These are phyloP conservation scores for Calonectria naviculata DNA, from an alignment of 2,329 filamentous ascomycete species.

Conservation along the genomic window DNA sequence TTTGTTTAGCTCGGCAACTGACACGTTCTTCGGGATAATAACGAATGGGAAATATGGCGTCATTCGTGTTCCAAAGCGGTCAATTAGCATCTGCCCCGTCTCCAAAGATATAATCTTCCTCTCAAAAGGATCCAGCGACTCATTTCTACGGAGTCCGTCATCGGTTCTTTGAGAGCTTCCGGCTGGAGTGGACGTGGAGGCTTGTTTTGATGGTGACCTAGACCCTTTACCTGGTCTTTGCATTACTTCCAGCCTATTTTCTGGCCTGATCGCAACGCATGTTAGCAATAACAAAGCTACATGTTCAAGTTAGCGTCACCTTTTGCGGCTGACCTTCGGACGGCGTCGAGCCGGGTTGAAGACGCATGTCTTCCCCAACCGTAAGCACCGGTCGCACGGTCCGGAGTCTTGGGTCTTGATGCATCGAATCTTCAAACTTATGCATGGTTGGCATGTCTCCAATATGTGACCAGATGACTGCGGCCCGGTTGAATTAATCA, in stretches of 20 bases:
- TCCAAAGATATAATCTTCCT: constrained; percentile 26
- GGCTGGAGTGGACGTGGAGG: not conserved
- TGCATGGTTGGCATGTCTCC: constrained; percentile 48
- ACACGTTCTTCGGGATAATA: constrained; percentile 26
- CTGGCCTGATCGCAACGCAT: not conserved
- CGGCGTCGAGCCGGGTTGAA: constrained; percentile 43
- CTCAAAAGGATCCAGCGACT: constrained; percentile 36
- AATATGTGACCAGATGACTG: constrained; percentile 2
- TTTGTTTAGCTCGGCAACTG: constrained; percentile 27
- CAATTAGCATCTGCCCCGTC: constrained; percentile 25
- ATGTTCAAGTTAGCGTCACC: constrained; percentile 2
- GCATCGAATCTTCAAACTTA: constrained; percentile 45
- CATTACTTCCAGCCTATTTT: not conserved
- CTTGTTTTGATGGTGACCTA: constrained; percentile 18
- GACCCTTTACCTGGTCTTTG: not conserved
- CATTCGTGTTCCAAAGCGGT: constrained; percentile 34
- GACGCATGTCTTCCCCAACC: constrained; percentile 45
- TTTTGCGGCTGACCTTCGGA: constrained; percentile 21
- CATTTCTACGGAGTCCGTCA: constrained; percentile 10
- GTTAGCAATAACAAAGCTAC: not conserved
- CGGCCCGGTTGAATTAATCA: not conserved
- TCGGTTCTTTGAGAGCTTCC: not conserved
- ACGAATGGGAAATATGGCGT: constrained; percentile 44
- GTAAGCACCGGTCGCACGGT: constrained; percentile 45
- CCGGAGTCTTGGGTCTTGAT: constrained; percentile 43